Conservation (phyloP, 192 early-diverging fungal genomes). For the Backusella psychrophila region DNA sequence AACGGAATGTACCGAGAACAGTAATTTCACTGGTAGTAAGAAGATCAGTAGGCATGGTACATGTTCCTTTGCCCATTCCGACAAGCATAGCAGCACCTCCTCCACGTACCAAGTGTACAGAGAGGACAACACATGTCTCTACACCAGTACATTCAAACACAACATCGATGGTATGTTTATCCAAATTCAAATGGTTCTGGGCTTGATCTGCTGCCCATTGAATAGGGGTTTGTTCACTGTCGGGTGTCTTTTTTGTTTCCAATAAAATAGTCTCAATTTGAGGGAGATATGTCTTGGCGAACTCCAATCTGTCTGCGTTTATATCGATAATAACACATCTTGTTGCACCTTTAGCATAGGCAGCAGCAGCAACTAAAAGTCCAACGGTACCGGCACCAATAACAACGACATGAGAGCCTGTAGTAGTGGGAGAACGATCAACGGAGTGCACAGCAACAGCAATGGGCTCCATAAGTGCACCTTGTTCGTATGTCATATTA, state of each 20-base stretch:
- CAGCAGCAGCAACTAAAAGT: conserved; percentile 27
- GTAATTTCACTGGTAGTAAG: conserved; percentile 30
- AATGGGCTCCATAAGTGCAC: conserved; percentile 39
- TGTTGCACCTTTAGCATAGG: conserved; percentile 28
- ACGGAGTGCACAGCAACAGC: conserved; percentile 37
- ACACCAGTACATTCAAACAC: conserved; percentile 34
- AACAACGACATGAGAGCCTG: conserved; percentile 29
- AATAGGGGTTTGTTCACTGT: not conserved
- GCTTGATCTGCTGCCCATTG: not conserved
- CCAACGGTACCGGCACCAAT: conserved; percentile 41
- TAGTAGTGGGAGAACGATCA: conserved; percentile 10
- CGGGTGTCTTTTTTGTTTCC: not conserved
- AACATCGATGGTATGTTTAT: conserved; percentile 12
- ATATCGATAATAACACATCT: conserved; percentile 34
- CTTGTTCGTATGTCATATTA: conserved; percentile 32
- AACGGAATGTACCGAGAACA: conserved; percentile 27
- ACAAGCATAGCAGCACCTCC: conserved; percentile 32
- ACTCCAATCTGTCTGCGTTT: conserved; percentile 22
- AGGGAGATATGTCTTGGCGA: conserved; percentile 28
- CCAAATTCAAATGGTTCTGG: not conserved
- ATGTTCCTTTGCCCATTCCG: conserved; percentile 24
- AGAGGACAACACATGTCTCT: conserved; percentile 29
- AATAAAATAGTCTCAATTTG: not conserved
- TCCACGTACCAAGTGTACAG: conserved; percentile 16
- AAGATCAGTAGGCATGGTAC: conserved; percentile 13